These are phyloP conservation scores for Hanseniaspora jakobsenii DNA, from an alignment of 805 yeast species.

Conservation along the genomic window DNA sequence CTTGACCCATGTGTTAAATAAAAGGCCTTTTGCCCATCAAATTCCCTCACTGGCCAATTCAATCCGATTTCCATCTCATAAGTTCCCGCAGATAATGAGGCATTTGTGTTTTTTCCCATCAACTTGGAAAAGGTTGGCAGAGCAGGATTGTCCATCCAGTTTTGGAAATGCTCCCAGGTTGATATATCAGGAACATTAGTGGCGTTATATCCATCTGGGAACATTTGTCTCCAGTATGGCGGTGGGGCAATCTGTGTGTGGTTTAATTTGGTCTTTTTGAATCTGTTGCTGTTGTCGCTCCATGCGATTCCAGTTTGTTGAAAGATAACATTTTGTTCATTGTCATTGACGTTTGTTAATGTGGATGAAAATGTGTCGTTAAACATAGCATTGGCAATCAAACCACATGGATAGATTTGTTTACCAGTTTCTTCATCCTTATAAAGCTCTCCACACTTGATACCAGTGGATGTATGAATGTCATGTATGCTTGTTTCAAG, in stretches of 20 bases:
- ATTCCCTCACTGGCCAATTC: slow-evolving; percentile 67
- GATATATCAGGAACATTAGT: slow-evolving; percentile 67
- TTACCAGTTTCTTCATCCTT: slow-evolving; percentile 36
- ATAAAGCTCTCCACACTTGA: slow-evolving; percentile 55
- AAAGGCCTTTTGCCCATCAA: slow-evolving; percentile 44
- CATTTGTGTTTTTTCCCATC: slow-evolving; percentile 40
- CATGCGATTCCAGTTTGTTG: slow-evolving; percentile 64
- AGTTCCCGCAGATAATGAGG: slow-evolving; percentile 40
- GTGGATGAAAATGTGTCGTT: slow-evolving; percentile 63
- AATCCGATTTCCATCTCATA: slow-evolving; percentile 57
- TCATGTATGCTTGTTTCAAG: slow-evolving; percentile 43
- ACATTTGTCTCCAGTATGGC: slow-evolving; percentile 71
- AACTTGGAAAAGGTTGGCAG: slow-evolving; percentile 56
- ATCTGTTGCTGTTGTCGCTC: slow-evolving; percentile 63
- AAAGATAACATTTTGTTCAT: slow-evolving; percentile 25
- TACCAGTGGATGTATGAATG: slow-evolving; percentile 39
- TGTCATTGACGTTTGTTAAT: slow-evolving; percentile 21
- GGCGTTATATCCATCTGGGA: slow-evolving; percentile 80
- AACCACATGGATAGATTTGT: slow-evolving; percentile 85
- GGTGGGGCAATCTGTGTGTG: slow-evolving; percentile 77
- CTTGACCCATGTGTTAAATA: slow-evolving; percentile 59
- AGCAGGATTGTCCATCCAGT: slow-evolving; percentile 92
- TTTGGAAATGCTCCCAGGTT: slow-evolving; percentile 73
- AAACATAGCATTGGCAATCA: slow-evolving; percentile 84
- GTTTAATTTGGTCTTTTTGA: slow-evolving; percentile 58